Evolutionary conservation across 1,139 yeast species (phyloP), one percentile per base, ranked within the genome.

Genomic region (Casaregolazyma suthepensis): DNA sequence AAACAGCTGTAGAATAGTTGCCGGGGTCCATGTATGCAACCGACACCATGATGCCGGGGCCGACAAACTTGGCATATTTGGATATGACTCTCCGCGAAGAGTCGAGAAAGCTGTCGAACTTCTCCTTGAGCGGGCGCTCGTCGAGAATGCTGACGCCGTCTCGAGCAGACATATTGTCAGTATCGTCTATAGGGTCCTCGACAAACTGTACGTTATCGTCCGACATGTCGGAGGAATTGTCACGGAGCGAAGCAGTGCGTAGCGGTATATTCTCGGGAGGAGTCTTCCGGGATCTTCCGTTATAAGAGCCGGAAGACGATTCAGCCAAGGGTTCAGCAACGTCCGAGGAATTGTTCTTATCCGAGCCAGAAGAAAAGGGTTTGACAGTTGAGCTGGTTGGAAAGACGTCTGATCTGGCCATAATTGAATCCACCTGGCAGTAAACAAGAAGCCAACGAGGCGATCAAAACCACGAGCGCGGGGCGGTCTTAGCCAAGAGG

Each of bases 11-110:
- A 35, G 96, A 85, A 71, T 91, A 93, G 71, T 93, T 93, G 1
- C 99, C 99, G 1, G 99, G 98, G 65, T 93, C 99, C 87, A 93
- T 88, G 66, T 91, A 93, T 0, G 98, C 96, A 51, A 93, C 98
- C 20, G 94, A 82, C 29, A 93, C 95, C 93, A 91, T 84, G 48
- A 91, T 77, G 0, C 98, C 98, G 0, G 97, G 97, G 0, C 98
- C 97, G 2, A 90, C 73, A 69, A 90, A 90, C 60, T 77, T 73
- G 52, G 78, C 66, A 67, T 85, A 87, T 60, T 83, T 85, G 54
- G 57, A 45, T 12, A 63, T 53, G n/a, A 55, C 52, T n/a, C 48
- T 48, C 37, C 53, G 45, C 20, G 59, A 55, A 26, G 45, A 45
- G 20, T 53, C 50, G 23, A 59, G 50, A 15, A 59, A 45, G 22